These are phyloP conservation scores for Aspergillus fischeri DNA, from an alignment of 2,329 filamentous ascomycete species.

Conservation along the genomic window DNA sequence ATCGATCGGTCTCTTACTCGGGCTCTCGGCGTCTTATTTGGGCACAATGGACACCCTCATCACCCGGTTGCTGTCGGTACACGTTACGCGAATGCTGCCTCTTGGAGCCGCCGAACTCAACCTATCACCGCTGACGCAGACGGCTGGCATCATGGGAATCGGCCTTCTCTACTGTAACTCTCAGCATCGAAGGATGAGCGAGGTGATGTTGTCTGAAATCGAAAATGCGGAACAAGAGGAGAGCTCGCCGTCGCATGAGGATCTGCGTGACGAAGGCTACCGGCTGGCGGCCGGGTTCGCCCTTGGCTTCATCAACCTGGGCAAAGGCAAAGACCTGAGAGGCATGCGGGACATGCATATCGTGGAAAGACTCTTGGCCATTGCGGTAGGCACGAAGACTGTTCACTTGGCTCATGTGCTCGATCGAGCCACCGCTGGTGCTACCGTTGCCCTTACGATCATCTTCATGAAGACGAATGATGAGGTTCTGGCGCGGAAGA, in stretches of 20 bases:
- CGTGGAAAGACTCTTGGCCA: slow-evolving; percentile 77
- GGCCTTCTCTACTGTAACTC: slow-evolving; percentile 91
- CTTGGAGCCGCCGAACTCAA: slow-evolving; percentile 91
- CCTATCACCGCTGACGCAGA: slow-evolving; percentile 86
- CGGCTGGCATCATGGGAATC: slow-evolving; percentile 94
- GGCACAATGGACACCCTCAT: slow-evolving; percentile 97
- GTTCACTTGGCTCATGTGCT: slow-evolving; percentile 89
- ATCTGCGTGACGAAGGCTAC: slow-evolving; percentile 90
- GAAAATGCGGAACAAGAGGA: slow-evolving; percentile 83
- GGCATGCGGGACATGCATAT: slow-evolving; percentile 92
- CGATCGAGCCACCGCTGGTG: slow-evolving; percentile 89
- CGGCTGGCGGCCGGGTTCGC: slow-evolving; percentile 90
- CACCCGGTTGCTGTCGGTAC: slow-evolving; percentile 87
- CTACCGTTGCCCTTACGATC: slow-evolving; percentile 80
- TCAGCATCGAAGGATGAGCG: slow-evolving; percentile 96
- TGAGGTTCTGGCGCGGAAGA: slow-evolving; percentile 77
- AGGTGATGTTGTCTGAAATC: slow-evolving; percentile 97
- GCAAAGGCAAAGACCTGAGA: slow-evolving; percentile 79
- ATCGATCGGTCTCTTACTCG: slow-evolving; percentile 88
- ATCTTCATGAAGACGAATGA: slow-evolving; percentile 98
- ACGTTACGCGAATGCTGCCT: slow-evolving; percentile 91
- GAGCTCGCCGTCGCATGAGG: slow-evolving; percentile 62
- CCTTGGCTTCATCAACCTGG: slow-evolving; percentile 89
- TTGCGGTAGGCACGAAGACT: slow-evolving; percentile 85
- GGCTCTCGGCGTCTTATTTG: slow-evolving; percentile 86